Evolutionary conservation across 495 filamentous ascomycete species (phyloP).

Genomic region (Aspergillus mulundensis): DNA sequence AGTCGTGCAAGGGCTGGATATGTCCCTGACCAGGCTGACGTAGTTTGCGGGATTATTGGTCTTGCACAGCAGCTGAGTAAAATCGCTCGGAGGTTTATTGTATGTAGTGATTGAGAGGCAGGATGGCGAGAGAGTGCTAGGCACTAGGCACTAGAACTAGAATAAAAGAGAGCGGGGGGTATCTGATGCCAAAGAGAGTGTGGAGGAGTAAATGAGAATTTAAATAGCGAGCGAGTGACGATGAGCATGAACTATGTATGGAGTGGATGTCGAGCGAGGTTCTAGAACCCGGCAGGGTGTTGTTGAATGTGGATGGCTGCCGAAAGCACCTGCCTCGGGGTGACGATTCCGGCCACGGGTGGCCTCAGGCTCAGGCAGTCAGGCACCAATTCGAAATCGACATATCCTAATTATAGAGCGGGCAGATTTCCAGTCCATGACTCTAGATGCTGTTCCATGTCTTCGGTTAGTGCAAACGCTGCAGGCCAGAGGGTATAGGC

Average conservation of each 20-base stretch:
- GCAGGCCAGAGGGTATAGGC: not conserved
- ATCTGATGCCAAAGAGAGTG: not conserved
- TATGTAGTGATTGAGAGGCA: slow-evolving; percentile 8
- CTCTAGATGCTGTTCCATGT: not conserved
- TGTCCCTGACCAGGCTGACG: not conserved
- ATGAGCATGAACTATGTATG: not conserved
- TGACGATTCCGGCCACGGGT: slow-evolving; percentile 13
- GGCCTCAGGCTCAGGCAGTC: not conserved
- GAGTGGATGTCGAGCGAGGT: not conserved
- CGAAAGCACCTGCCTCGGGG: slow-evolving; percentile 1
- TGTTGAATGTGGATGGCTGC: not conserved
- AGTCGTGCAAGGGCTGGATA: not conserved
- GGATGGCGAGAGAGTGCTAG: not conserved
- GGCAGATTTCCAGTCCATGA: not conserved
- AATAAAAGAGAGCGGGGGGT: not conserved
- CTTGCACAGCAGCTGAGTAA: slow-evolving; percentile 10
- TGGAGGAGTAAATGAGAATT: not conserved
- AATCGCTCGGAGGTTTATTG: slow-evolving; percentile 19
- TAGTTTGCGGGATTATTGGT: slow-evolving; percentile 19
- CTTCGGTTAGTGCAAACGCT: not conserved
- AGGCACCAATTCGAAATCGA: no score
- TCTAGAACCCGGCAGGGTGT: slow-evolving; percentile 2
- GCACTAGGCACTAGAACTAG: not conserved
- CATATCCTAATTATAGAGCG: not conserved
- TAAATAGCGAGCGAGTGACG: slow-evolving; percentile 4